A percentile compares a stretch with the other conserved stretches of the same genome.
These are phyloP conservation scores for Calonectria pauciramosa DNA, from an alignment of 2,329 filamentous ascomycete species.

Conservation along the genomic window DNA sequence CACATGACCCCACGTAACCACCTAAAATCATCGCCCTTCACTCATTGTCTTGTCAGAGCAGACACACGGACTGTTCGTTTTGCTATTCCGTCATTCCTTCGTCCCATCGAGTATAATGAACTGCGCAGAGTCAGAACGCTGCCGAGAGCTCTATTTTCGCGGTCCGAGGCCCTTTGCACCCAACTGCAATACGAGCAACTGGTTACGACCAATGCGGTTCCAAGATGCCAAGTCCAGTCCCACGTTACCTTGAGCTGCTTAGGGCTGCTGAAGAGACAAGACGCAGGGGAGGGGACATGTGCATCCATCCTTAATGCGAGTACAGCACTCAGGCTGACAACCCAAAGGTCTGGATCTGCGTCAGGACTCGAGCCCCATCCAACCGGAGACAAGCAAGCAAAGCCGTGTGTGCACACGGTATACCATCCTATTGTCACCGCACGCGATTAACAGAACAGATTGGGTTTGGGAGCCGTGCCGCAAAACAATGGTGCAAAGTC, in stretches of 20 bases:
- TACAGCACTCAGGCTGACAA: neutral
- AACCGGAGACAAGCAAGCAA: neutral
- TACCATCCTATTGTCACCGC: neutral
- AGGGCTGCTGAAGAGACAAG: neutral
- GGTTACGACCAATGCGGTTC: neutral
- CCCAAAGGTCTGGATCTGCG: slow-evolving; percentile 4
- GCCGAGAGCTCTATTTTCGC: neutral
- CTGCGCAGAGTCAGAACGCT: neutral
- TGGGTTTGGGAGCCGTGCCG: neutral
- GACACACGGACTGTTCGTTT: neutral
- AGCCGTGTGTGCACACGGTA: neutral
- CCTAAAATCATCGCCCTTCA: slow-evolving; percentile 9
- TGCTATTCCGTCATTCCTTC: neutral
- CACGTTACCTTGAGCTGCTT: neutral
- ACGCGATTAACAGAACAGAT: neutral
- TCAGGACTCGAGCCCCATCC: neutral
- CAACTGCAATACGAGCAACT: neutral
- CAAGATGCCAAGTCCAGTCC: neutral
- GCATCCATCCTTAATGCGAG: slow-evolving; percentile 5
- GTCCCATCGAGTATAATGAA: neutral
- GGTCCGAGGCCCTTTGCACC: neutral
- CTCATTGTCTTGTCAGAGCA: neutral
- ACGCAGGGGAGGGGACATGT: neutral
- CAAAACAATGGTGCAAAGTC: neutral
- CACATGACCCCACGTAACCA: slow-evolving; percentile 14